Base-by-base conservation (phyloP, 1,139 yeast species). In the Hyphopichia burtonii region DNA sequence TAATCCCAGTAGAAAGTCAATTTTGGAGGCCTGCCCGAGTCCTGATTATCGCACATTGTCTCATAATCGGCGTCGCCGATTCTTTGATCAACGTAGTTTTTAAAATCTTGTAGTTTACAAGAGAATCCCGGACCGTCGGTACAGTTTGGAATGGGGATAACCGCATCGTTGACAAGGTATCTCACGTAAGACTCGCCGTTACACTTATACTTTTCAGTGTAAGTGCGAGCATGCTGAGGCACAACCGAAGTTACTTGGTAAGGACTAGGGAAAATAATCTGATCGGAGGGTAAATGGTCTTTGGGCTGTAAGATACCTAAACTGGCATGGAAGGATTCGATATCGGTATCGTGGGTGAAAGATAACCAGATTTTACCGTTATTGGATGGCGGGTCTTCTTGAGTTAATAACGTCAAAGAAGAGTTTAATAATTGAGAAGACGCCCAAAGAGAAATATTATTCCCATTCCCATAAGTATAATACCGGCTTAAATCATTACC, bases 361-460 rank as follows among this genome's bases (percentile, higher is more conserved):
- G 59, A 52, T 41, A 61, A 52, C 54, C 63, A 55, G 12, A 62
- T 45, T 48, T 58, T 59, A 53, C 32, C 49, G 33, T 47, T 45
- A 33, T 19, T 45, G 5, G 41, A 36, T 25, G 60, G 61, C 3
- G 36, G 36, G 5, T 7, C 4, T 3, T 15, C 9, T 18, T 37
- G 28, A 43, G 56, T 51, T 46, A 77, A 58, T 38, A 76, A 59
- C n/a, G 63, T 51, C 42, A 71, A 53, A 7, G 79, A 65, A 20
- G 81, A 78, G 42, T 75, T 68, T 43, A 71, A 65, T 46, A 68
- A 67, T 4, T 69, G 64, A 1, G 78, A 65, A 2, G 80, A 80
- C 30, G 68, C 55, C 14, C 64, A 58, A n/a, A 57, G 58, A 6
- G 75, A 63, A 41, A 58, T 47, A 43, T 68, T 66, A 56, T 72